Base-by-base conservation (phyloP, 768 basidiomycete species). In the Tricholoma saponaceum region DNA sequence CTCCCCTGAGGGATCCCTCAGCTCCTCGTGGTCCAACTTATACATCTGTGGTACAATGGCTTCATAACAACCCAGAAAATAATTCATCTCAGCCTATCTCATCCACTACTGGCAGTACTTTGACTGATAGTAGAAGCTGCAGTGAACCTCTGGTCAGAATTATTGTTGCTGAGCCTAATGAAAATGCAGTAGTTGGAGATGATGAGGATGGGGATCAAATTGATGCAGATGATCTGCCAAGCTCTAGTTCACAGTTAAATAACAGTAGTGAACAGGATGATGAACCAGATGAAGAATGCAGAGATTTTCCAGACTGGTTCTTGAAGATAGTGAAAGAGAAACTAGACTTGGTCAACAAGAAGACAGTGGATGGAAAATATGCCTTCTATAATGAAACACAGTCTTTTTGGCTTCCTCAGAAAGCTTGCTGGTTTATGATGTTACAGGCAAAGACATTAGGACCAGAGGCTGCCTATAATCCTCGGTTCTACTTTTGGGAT, bases 401-500 rank as follows among this genome's bases (percentile, higher is more conserved):
- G 13, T n/a, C 13, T 14, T 54, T 54, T 28, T 54, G 53, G 53
- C 20, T 54, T 20, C 53, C 53, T 1, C 53, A 30, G 1, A 35
- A 35, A 23, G 53, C 32, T 3, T 23, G 7, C 6, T 54, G 37
- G 33, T 54, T 54, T 16, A 32, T 8, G 1, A 33, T 54, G 30
- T 16, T 3, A 8, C 25, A 57, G 25, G 14, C 20, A 50, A 41
- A 63, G 18, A 57, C 55, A 32, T 18, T 39, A 7, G 37, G 37
- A n/a, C 64, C 64, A 14, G 41, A 51, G 13, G 52, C 59, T 20
- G 32, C 55, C 14, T 65, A 58, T 35, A 39, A 26, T 14, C 58
- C 57, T 9, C n/a, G 51, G 10, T 62, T 63, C 41, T 65, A 63
- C 26, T 10, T 60, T 3, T 65, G 64, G 64, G 59, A 63, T 39